Conservation (phyloP, 495 filamentous ascomycete species). For the Tuber melanosporum region DNA sequence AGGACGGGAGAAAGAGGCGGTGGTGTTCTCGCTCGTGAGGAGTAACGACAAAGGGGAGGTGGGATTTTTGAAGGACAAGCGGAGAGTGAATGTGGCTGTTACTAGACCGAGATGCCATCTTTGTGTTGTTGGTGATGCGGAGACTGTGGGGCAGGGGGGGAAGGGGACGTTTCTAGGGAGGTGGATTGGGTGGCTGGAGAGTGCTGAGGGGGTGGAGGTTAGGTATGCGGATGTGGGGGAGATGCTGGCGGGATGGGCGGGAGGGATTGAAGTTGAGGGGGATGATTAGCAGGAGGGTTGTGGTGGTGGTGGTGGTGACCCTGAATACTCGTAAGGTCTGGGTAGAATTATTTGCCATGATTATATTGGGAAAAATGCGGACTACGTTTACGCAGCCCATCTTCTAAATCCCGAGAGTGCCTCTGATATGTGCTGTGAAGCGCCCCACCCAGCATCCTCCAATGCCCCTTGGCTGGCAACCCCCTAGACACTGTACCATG, state of each 20-base stretch:
- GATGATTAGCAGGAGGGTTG: neutral
- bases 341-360: neutral
- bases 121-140: slow-evolving; percentile 85
- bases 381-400: neutral
- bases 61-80: slow-evolving; percentile 89
- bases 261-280: slow-evolving; percentile 8
- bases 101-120: slow-evolving; percentile 85
- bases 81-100: slow-evolving; percentile 93
- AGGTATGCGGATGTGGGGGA: slow-evolving; percentile 38
- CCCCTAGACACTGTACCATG: neutral
- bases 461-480: neutral
- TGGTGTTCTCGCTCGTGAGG: slow-evolving; percentile 82
- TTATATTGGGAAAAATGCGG: neutral
- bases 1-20: slow-evolving; percentile 91
- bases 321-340: too few species aligned
- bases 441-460: neutral
- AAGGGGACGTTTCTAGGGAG: slow-evolving; percentile 26
- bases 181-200: slow-evolving; percentile 36
- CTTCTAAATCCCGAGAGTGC: neutral
- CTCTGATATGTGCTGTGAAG: neutral
- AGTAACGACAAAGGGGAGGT: slow-evolving; percentile 83
- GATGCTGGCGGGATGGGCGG: slow-evolving; percentile 27
- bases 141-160: slow-evolving; percentile 51
- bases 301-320: neutral
- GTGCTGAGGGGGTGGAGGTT: slow-evolving; percentile 23